Evolutionary conservation across 805 yeast species (phyloP).

Genomic region (Lipomyces starkeyi): DNA sequence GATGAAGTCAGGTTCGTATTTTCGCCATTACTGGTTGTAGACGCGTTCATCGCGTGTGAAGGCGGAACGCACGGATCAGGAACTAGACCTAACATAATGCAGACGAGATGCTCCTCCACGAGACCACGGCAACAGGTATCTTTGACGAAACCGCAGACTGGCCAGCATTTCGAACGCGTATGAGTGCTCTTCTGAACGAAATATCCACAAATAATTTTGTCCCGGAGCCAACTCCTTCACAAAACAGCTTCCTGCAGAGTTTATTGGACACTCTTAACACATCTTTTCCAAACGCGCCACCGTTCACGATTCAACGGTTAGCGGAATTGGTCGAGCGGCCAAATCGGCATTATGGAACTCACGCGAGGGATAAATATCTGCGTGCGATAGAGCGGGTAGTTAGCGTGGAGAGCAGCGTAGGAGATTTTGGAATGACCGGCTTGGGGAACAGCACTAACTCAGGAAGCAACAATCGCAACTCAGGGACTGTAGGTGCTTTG

Average conservation of each 20-base stretch:
- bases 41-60: background rate
- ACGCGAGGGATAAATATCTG: conserved; percentile 41
- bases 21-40: background rate
- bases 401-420: conserved; percentile 34
- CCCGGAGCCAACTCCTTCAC: conserved; percentile 9
- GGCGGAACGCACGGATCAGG: background rate
- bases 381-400: conserved; percentile 42
- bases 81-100: background rate
- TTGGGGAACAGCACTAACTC: background rate
- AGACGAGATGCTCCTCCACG: conserved; percentile 3
- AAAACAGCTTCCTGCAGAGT: background rate
- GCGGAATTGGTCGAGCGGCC: conserved; percentile 47
- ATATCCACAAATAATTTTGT: background rate
- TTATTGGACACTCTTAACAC: conserved; percentile 6
- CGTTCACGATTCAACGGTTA: conserved; percentile 49
- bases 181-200: background rate
- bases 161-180: conserved; percentile 6
- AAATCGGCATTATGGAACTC: conserved; percentile 36
- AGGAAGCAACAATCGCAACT: background rate
- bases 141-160: conserved; percentile 11
- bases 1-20: background rate
- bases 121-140: conserved; percentile 2
- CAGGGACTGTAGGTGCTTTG: background rate
- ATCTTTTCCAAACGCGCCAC: conserved; percentile 42
- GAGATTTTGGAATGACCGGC: conserved; percentile 10